Conservation (phyloP, 176 grass and related monocot species). For the Ensete ventricosum region DNA sequence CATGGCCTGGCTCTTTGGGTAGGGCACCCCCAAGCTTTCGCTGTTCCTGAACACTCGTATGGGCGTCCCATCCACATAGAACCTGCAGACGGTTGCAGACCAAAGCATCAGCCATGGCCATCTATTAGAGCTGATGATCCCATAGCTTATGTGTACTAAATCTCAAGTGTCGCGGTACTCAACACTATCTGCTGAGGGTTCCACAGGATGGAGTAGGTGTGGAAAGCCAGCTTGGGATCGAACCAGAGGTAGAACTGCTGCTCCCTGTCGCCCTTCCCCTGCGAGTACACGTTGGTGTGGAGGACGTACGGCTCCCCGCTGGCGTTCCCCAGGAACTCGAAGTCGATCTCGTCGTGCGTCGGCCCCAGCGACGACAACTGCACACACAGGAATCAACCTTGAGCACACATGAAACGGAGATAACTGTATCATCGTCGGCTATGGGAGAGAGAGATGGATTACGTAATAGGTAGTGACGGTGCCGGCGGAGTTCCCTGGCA, state of each 20-base stretch:
- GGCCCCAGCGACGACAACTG: constrained; percentile 8
- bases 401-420: too few relatives aligned
- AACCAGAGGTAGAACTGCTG: constrained; percentile 17
- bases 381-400: too few relatives aligned
- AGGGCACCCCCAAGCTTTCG: background rate
- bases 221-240: constrained; percentile 6
- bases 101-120: too few relatives aligned
- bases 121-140: too few relatives aligned
- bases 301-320: constrained; percentile 8
- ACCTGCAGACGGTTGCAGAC: background rate
- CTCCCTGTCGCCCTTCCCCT: constrained; percentile 6
- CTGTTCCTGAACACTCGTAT: constrained; percentile 8
- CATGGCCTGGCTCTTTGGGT: constrained; percentile 6
- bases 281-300: constrained; percentile 12
- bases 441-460: background rate
- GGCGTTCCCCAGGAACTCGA: constrained; percentile 7
- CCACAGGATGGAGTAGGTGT: constrained; percentile 17
- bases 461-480: constrained; percentile 16
- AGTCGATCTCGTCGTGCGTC: constrained; percentile 16
- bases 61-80: constrained; percentile 9
- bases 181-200: constrained; percentile 5
- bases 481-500: constrained; percentile 18
- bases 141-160: too few relatives aligned
- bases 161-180: background rate
- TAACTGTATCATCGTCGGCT: too few relatives aligned